Conservation (phyloP, 306 rosid genomes). For the Cucurbita maxima region DNA sequence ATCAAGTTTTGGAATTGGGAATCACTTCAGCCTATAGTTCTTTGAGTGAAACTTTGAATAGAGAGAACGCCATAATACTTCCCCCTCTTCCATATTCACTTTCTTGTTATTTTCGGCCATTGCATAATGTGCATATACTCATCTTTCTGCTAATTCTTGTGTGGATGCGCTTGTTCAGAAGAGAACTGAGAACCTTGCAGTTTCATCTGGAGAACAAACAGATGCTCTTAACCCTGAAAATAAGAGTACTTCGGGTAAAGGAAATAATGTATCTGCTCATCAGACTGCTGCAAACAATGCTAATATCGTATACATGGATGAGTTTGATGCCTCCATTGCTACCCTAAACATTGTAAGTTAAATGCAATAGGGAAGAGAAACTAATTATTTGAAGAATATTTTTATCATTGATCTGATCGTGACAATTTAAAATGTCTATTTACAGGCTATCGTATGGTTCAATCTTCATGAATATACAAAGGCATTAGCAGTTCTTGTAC, state of each 20-base stretch:
- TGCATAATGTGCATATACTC: background rate
- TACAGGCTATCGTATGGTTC: constrained; percentile 87
- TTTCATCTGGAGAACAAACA: constrained; percentile 52
- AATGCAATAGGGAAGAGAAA: background rate
- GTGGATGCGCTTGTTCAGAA: constrained; percentile 38
- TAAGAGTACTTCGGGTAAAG: constrained; percentile 53
- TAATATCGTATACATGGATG: constrained; percentile 42
- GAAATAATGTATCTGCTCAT: constrained; percentile 29
- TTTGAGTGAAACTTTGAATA: background rate
- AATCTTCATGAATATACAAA: constrained; percentile 73
- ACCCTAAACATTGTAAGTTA: constrained; percentile 29
- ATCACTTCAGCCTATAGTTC: background rate
- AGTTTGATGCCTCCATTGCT: constrained; percentile 63
- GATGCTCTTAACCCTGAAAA: constrained; percentile 43
- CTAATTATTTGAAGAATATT: background rate
- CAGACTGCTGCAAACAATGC: constrained; percentile 39
- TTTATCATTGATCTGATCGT: background rate
- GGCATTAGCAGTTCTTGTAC: constrained; percentile 72
- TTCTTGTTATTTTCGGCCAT: background rate
- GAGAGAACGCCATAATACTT: background rate
- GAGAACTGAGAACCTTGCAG: constrained; percentile 51
- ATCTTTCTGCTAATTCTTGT: constrained; percentile 13
- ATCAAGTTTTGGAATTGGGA: too few species aligned
- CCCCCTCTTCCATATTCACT: background rate
- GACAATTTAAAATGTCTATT: background rate